Base-by-base conservation (phyloP, 148 eudicot species). In the Dianthus caryophyllus region DNA sequence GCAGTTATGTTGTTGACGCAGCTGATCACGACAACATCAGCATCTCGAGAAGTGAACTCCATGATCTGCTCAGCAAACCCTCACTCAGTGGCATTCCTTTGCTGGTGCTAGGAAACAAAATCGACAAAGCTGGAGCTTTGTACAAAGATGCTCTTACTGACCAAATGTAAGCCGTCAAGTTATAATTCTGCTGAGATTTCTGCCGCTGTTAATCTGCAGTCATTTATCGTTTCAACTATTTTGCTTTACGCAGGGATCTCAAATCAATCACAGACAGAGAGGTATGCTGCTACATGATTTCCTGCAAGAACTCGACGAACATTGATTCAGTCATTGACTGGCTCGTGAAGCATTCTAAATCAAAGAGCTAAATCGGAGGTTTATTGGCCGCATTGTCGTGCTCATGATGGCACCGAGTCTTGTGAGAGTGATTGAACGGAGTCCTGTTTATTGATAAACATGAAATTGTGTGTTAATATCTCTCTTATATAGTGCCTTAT, bases 221-320 rank as follows among this genome's bases (percentile, higher is more conserved):
- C 56, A 10, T 24, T 54, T 5, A 54, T n/a, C 17, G 36, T 6
- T 56, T 27, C 1, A 56, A 56, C 61, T 41, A n/a, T n/a, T 38
- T 48, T 56, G 17, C 9, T 20, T 16, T 82, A 62, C 78, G 78
- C 82, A 94, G 99, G 99, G 97, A 78, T 49, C 84, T 94, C 43
- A 83, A 84, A 68, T 81, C 90, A n/a, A 90, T 94, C 48, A 82
- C 85, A n/a, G 92, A 90, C 71, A 76, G 97, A 77, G 99, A 94
- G 70, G 99, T 94, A 17, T 90, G 99, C 88, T 94, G 99, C 93
- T 94, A 70, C 63, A 94, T 90, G 99, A 88, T 94, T 76, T 94
- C 99, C 6, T 94, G 99, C 90, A 94, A 94, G 88, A 90, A 88
- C 85, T 90, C 97, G 2, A 90, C 97, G 52, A 94, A 94, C 84